Evolutionary conservation across 345 rosid genomes (phyloP).

Genomic region (Carallia pectinifolia): DNA sequence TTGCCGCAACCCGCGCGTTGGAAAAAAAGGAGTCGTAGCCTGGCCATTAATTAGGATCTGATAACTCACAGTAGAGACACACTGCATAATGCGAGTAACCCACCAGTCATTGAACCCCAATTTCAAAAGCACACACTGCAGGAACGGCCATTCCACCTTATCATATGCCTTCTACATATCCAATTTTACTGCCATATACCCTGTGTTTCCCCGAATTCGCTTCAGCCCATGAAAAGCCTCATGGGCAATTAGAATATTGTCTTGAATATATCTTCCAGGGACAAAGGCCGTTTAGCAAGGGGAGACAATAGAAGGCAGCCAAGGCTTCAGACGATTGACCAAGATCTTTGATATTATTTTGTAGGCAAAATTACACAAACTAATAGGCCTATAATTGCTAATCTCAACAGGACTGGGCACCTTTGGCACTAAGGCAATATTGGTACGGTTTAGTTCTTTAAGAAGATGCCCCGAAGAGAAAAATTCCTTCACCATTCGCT

Average conservation of each 20-base stretch:
- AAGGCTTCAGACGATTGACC: not conserved
- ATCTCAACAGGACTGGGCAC: not conserved
- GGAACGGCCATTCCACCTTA: too few species aligned
- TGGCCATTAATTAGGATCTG: too few species aligned
- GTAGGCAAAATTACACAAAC: not conserved
- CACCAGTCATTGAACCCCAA: too few species aligned
- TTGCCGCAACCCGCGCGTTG: too few species aligned
- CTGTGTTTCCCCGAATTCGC: too few species aligned
- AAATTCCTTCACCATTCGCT: not conserved
- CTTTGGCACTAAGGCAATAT: not conserved
- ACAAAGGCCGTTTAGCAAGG: not conserved
- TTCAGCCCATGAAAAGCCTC: too few species aligned
- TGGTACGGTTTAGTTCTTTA: not conserved
- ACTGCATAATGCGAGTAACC: too few species aligned
- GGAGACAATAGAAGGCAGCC: not conserved
- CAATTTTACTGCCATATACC: too few species aligned
- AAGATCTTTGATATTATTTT: not conserved
- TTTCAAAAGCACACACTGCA: too few species aligned
- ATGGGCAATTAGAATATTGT: not conserved
- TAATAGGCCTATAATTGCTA: not conserved
- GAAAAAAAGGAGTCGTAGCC: too few species aligned
- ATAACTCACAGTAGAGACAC: too few species aligned
- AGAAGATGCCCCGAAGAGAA: not conserved
- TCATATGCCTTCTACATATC: too few species aligned
- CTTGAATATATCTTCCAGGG: not conserved